Conservation (phyloP, 1,139 yeast genomes). For the Debaryomyces fabryi region DNA sequence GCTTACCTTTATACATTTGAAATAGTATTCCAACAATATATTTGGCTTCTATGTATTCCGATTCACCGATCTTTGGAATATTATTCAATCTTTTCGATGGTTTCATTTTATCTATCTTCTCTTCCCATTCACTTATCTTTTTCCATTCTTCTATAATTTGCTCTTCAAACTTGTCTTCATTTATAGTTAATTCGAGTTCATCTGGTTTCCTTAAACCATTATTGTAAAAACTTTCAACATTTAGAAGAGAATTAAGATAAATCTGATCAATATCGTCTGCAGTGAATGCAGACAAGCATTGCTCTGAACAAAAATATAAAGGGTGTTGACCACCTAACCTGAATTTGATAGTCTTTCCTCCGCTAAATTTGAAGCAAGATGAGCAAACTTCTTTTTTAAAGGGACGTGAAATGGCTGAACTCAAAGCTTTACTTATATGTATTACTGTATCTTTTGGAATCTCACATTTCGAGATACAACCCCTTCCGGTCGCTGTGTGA, state of each 20-base stretch:
- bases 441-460: slow-evolving; percentile 48
- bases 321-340: slow-evolving; percentile 25
- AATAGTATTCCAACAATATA: slow-evolving; percentile 38
- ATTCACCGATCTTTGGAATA: slow-evolving; percentile 37
- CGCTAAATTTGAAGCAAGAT: slow-evolving; percentile 52
- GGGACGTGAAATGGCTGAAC: slow-evolving; percentile 52
- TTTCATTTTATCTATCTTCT: slow-evolving; percentile 25
- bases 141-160: slow-evolving; percentile 31
- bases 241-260: slow-evolving; percentile 25
- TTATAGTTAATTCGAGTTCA: slow-evolving; percentile 15
- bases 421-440: slow-evolving; percentile 46
- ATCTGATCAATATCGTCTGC: slow-evolving; percentile 25
- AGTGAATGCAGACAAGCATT: slow-evolving; percentile 41
- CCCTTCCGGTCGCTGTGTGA: slow-evolving; percentile 59
- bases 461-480: slow-evolving; percentile 53
- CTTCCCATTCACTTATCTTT: slow-evolving; percentile 41
- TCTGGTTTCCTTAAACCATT: slow-evolving; percentile 28
- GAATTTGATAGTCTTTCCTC: slow-evolving; percentile 51
- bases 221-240: slow-evolving; percentile 29
- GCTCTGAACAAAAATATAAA: slow-evolving; percentile 58
- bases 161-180: slow-evolving; percentile 18
- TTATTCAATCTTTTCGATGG: slow-evolving; percentile 29
- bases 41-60: slow-evolving; percentile 42
- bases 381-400: slow-evolving; percentile 70
- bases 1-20: slow-evolving; percentile 21